phyloP scores from a whole-genome alignment of 225 moss, liverwort and hornwort species.

The Lunularia cruciata region DNA sequence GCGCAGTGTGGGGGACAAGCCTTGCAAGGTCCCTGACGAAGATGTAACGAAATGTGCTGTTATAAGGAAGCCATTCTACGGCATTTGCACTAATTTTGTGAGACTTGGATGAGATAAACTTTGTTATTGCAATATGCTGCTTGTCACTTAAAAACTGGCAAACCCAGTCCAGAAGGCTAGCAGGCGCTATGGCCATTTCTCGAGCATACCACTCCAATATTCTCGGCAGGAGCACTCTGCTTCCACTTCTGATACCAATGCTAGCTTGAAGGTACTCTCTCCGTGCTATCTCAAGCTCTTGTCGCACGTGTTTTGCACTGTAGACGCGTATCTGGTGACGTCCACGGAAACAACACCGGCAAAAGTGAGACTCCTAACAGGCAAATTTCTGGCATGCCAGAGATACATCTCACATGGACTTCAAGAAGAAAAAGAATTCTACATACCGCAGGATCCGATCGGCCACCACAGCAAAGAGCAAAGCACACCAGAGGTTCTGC shows the following conservation, averaged over 20 bases:
- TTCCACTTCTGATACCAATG: conserved; percentile 63
- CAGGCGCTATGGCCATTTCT: conserved; percentile 46
- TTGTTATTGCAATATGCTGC: conserved; percentile 58
- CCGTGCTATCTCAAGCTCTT: conserved; percentile 67
- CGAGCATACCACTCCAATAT: conserved; percentile 79
- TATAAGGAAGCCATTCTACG: conserved; percentile 79
- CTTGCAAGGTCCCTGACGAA: conserved; percentile 68
- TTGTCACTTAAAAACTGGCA: conserved; percentile 53
- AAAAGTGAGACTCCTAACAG: too few relatives aligned
- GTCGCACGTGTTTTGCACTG: conserved; percentile 58
- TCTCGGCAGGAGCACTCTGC: conserved; percentile 75
- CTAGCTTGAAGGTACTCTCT: conserved; percentile 81
- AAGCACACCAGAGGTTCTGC: conserved; percentile 82
- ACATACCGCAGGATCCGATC: conserved; percentile 77
- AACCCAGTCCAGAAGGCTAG: conserved; percentile 57
- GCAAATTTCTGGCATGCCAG: neutral
- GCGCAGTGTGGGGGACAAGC: conserved; percentile 21
- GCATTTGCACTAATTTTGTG: conserved; percentile 54
- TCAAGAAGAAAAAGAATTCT: neutral
- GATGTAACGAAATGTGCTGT: conserved; percentile 74
- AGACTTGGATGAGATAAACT: conserved; percentile 55
- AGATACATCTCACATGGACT: too few relatives aligned
- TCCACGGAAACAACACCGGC: too few relatives aligned
- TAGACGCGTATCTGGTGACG: conserved; percentile 86
- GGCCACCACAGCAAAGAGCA: conserved; percentile 78